phyloP scores from a whole-genome alignment of 2,329 filamentous ascomycete species.

The Epichloe uncinata region DNA sequence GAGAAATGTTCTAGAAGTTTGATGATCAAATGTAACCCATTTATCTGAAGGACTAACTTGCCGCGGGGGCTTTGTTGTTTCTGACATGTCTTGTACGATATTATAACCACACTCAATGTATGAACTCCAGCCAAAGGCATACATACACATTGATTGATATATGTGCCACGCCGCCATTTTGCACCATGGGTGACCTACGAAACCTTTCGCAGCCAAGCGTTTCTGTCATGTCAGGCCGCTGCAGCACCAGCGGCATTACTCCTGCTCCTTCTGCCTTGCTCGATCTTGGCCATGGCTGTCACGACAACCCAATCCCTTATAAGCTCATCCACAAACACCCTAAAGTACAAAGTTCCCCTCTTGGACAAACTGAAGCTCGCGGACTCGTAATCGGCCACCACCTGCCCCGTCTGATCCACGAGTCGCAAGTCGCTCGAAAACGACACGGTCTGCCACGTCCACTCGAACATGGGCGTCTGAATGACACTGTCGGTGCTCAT shows the following conservation, averaged over 20 bases:
- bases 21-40: too few relatives aligned
- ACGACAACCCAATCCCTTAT: not conserved
- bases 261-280: not conserved
- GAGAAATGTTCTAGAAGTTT: slow-evolving; percentile 22
- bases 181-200: not conserved
- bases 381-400: not conserved
- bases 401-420: not conserved
- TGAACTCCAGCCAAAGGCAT: not conserved
- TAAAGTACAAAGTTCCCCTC: not conserved
- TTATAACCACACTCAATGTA: not conserved
- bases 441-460: not conserved
- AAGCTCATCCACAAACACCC: not conserved
- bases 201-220: not conserved
- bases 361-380: not conserved
- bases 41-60: too few relatives aligned
- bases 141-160: not conserved
- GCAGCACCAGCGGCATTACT: not conserved
- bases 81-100: not conserved
- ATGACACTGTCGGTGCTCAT: not conserved
- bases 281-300: not conserved
- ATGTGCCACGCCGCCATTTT: not conserved
- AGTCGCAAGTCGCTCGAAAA: not conserved
- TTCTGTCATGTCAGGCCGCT: not conserved
- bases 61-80: not conserved
- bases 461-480: not conserved